phyloP scores from a whole-genome alignment of 345 rosid genomes.

The Cardamine chenopodiifolia region DNA sequence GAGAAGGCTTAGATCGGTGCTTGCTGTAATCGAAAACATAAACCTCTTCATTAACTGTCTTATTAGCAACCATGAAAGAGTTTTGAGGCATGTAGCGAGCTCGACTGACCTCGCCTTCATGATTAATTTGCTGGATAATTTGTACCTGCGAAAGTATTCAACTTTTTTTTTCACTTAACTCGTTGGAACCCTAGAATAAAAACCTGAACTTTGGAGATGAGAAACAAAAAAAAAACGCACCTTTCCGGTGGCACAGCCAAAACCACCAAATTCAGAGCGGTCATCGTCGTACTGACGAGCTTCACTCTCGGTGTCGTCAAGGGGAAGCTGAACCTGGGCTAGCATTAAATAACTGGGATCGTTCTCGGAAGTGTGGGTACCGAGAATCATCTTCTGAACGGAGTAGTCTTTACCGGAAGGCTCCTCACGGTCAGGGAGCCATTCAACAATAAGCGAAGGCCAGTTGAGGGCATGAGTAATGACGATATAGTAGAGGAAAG shows the following conservation, averaged over 20 bases:
- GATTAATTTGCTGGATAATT: conserved; percentile 96
- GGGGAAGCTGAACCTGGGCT: conserved; percentile 97
- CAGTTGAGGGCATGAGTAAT: conserved; percentile 97
- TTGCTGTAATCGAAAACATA: conserved; percentile 93
- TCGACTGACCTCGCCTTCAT: conserved; percentile 96
- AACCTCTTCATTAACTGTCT: conserved; percentile 95
- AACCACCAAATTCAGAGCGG: conserved; percentile 76
- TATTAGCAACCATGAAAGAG: conserved; percentile 88
- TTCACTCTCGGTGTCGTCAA: conserved; percentile 85
- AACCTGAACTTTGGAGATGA: not conserved
- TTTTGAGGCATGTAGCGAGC: conserved; percentile 99
- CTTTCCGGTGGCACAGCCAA: conserved; percentile 91
- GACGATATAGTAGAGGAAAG: conserved; percentile 93
- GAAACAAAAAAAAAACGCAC: conserved; percentile 37
- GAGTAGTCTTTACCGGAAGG: conserved; percentile 96
- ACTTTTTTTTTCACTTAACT: not conserved
- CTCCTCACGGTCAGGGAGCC: conserved; percentile 94
- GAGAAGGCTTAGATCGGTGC: conserved; percentile 90
- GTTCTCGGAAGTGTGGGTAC: conserved; percentile 97
- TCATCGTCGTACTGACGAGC: conserved; percentile 95
- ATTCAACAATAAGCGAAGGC: conserved; percentile 98
- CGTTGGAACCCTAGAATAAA: conserved; percentile 4
- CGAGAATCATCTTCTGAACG: conserved; percentile 95
- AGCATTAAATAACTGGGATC: conserved; percentile 96
- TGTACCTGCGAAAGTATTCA: conserved; percentile 58